Conservation (phyloP, 2,329 filamentous ascomycete species). For the Aureobasidium zeae region DNA sequence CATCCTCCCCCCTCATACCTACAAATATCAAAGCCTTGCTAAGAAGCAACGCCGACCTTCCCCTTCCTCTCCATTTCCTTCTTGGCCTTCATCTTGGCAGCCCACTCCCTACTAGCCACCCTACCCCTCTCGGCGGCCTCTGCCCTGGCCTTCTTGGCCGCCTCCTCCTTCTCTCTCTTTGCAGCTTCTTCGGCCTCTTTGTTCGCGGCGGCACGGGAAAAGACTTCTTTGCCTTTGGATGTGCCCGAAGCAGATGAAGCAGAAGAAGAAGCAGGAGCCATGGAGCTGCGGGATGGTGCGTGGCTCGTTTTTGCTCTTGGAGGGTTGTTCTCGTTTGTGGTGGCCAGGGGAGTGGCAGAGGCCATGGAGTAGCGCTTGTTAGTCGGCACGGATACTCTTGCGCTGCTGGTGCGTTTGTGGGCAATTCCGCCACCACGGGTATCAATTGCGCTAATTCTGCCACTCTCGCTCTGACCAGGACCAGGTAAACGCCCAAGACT, state of each 20-base stretch:
- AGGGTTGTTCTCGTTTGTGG: too few species aligned
- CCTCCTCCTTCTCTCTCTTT: constrained; percentile 39
- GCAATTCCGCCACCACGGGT: too few species aligned
- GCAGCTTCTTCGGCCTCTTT: constrained; percentile 34
- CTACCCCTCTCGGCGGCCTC: constrained; percentile 39
- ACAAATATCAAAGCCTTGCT: too few species aligned
- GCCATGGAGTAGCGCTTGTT: too few species aligned
- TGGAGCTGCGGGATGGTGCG: constrained; percentile 16
- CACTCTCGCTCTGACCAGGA: constrained; percentile 29
- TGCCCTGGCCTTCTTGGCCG: constrained; percentile 37
- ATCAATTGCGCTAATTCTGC: too few species aligned
- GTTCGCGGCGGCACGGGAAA: constrained; percentile 35
- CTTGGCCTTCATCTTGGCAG: constrained; percentile 35
- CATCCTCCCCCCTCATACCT: too few species aligned
- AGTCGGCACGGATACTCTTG: too few species aligned
- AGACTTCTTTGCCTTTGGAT: constrained; percentile 38
- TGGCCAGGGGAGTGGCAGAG: too few species aligned
- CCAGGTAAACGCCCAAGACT: constrained; percentile 28
- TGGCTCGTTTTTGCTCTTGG: too few species aligned
- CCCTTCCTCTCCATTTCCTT: background rate
- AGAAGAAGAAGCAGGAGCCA: too few species aligned
- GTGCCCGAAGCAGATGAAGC: too few species aligned
- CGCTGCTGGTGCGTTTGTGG: constrained; percentile 22
- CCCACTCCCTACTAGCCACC: constrained; percentile 39
- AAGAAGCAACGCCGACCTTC: background rate